Evolutionary conservation across 345 rosid species (phyloP).

Genomic region (Eucalyptus dawsonii): DNA sequence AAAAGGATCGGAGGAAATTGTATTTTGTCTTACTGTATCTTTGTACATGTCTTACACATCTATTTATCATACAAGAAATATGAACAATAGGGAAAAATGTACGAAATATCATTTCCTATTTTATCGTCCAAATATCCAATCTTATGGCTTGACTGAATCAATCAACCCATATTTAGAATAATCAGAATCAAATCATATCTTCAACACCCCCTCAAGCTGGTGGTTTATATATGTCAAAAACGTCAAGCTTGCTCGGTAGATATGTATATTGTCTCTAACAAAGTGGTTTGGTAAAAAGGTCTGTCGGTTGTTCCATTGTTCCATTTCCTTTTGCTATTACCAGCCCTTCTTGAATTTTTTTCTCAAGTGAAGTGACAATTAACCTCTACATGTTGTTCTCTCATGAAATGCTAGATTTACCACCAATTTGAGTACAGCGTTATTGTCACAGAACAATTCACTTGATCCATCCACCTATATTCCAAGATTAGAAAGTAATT

Average conservation of each 20-base stretch:
- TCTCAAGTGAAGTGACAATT: background rate
- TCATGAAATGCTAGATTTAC: too few relatives aligned
- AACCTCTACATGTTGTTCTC: too few relatives aligned
- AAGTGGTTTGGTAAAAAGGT: background rate
- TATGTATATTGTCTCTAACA: background rate
- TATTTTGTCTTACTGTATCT: background rate
- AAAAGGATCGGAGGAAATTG: background rate
- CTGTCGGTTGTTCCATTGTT: fast-evolving
- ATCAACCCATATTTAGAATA: too few relatives aligned
- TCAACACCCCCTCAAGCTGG: background rate
- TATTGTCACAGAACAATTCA: too few relatives aligned
- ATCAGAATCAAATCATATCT: too few relatives aligned
- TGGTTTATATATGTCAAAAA: background rate
- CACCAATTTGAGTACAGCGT: fast-evolving
- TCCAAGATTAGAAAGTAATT: too few relatives aligned
- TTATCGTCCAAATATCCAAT: too few relatives aligned
- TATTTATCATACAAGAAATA: background rate
- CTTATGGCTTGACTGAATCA: background rate
- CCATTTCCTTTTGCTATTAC: background rate
- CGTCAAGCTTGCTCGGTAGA: fast-evolving
- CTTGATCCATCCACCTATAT: too few relatives aligned
- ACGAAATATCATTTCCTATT: too few relatives aligned
- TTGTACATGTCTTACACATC: background rate
- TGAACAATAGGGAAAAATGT: too few relatives aligned
- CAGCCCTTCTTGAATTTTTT: background rate